Percentiles rank a stretch among this genome's conserved stretches.
Evolutionary conservation across 1,139 yeast species (phyloP).

Genomic region (Kodamaea fungicola): DNA sequence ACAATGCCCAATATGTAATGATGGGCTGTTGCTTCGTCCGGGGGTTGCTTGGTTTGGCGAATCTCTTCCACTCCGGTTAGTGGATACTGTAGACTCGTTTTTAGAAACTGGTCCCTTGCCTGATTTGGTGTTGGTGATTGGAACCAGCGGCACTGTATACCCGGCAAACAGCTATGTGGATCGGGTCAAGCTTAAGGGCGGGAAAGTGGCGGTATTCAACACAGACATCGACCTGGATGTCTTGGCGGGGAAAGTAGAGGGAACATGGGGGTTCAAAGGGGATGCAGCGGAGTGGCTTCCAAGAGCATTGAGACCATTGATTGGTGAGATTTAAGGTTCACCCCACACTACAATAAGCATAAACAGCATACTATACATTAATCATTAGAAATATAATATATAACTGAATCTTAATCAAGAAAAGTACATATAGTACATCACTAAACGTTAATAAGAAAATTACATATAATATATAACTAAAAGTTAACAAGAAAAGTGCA

Average conservation of each 20-base stretch:
- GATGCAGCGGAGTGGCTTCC: slow-evolving; percentile 78
- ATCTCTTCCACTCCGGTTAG: slow-evolving; percentile 58
- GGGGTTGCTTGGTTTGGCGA: slow-evolving; percentile 96
- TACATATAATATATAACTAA: no score
- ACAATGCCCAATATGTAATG: slow-evolving; percentile 66
- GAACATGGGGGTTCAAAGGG: slow-evolving; percentile 72
- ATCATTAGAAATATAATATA: no score
- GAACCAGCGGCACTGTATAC: slow-evolving; percentile 83
- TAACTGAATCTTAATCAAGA: no score
- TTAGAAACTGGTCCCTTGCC: slow-evolving; percentile 52
- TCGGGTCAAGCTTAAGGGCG: slow-evolving; percentile 67
- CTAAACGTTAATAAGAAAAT: no score
- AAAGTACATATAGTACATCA: no score
- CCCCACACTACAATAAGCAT: no score
- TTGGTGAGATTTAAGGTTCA: slow-evolving; percentile 15
- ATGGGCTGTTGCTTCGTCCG: slow-evolving; percentile 62
- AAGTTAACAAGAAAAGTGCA: no score
- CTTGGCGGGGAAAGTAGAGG: slow-evolving; percentile 36
- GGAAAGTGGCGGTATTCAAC: slow-evolving; percentile 80
- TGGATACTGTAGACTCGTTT: slow-evolving; percentile 69
- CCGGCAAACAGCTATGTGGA: slow-evolving; percentile 92
- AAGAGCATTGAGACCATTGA: slow-evolving; percentile 54
- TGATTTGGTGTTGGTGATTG: slow-evolving; percentile 76
- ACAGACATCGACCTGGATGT: slow-evolving; percentile 54
- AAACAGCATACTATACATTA: no score